Evolutionary conservation across 352 stramenopile species (phyloP).

Genomic region (Peronospora belbahrii): DNA sequence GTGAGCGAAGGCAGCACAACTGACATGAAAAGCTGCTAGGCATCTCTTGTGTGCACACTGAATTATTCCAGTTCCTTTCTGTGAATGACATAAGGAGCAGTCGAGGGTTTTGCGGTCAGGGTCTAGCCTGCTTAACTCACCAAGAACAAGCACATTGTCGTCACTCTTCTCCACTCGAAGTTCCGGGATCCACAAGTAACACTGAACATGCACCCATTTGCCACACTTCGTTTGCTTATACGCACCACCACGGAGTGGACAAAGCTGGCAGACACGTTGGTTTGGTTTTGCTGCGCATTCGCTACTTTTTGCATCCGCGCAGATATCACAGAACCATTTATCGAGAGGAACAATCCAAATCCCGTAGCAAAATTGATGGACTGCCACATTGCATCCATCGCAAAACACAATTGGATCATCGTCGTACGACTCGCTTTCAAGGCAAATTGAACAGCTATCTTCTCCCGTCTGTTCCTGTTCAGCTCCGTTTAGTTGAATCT

Average conservation of each 20-base stretch:
- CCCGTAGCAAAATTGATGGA: conserved; percentile 89
- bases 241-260: conserved; percentile 50
- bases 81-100: conserved; percentile 67
- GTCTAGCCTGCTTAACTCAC: conserved; percentile 41
- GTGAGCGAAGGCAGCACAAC: conserved; percentile 50
- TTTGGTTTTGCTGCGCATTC: background rate
- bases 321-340: conserved; percentile 83
- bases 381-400: conserved; percentile 77
- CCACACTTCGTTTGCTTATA: conserved; percentile 57
- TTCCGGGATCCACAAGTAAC: conserved; percentile 83
- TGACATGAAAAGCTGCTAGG: conserved; percentile 73
- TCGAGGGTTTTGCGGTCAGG: conserved; percentile 51
- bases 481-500: conserved; percentile 4
- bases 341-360: conserved; percentile 51
- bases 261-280: conserved; percentile 42
- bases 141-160: conserved; percentile 34
- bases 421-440: conserved; percentile 74
- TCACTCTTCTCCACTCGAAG: conserved; percentile 37
- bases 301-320: conserved; percentile 7
- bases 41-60: conserved; percentile 74
- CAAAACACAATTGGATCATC: conserved; percentile 88
- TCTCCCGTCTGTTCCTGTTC: conserved; percentile 21
- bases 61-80: conserved; percentile 49
- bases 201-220: conserved; percentile 78
- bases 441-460: conserved; percentile 66